These are phyloP conservation scores for Rhamnella rubrinervis DNA, from an alignment of 331 rosid species.

Conservation along the genomic window DNA sequence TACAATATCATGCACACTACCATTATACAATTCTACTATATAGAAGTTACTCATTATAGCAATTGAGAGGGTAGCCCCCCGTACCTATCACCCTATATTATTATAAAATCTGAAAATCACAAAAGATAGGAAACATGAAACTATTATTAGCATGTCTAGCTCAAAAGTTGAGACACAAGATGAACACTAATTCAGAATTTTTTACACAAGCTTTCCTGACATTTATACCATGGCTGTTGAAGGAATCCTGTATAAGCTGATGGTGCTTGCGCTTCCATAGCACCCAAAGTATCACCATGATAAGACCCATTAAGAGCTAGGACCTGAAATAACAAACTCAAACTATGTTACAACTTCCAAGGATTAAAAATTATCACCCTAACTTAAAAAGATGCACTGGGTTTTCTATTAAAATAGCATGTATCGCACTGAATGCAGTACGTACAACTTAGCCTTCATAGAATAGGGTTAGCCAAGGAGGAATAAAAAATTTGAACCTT, in stretches of 20 bases:
- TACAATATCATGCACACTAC: no score
- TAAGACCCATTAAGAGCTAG: conserved; percentile 85
- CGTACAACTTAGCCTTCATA: background rate
- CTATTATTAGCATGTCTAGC: background rate
- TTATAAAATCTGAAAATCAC: background rate
- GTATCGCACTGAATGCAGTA: background rate
- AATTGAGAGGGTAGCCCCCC: background rate
- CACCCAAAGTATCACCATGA: conserved; percentile 98
- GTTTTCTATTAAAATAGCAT: no score
- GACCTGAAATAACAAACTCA: conserved; percentile 57
- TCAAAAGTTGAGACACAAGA: conserved; percentile 12
- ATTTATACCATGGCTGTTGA: conserved; percentile 89
- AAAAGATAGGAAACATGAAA: background rate
- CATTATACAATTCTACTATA: no score
- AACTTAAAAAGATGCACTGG: background rate
- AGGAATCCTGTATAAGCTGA: conserved; percentile 94
- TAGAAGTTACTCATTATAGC: background rate
- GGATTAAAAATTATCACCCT: background rate
- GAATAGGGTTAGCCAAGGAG: background rate
- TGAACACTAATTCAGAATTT: background rate
- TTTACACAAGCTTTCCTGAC: background rate
- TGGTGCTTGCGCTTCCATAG: conserved; percentile 98
- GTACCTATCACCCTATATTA: background rate
- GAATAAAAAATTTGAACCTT: no score
- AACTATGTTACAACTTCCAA: conserved; percentile 14